Evolutionary conservation across 2,329 filamentous ascomycete species (phyloP).

Genomic region (Lachnellula cervina): DNA sequence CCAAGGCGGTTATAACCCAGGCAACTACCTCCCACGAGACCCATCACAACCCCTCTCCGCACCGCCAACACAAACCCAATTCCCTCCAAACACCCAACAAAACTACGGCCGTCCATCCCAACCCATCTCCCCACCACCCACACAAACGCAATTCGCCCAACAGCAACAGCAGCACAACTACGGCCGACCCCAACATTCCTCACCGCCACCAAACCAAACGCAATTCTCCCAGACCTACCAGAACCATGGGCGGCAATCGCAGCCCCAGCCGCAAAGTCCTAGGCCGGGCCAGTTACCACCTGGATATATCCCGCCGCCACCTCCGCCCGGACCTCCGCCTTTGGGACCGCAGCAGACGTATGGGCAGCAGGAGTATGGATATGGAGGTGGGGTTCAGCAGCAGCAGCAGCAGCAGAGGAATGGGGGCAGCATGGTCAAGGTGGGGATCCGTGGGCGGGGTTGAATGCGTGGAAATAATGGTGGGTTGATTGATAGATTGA

Average conservation of each 20-base stretch:
- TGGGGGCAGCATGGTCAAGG: conserved; percentile 30
- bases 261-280: conserved; percentile 13
- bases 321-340: conserved; percentile 59
- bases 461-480: conserved; percentile 56
- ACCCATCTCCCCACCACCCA: conserved; percentile 52
- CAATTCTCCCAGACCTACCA: conserved; percentile 26
- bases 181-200: conserved; percentile 38
- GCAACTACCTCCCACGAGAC: conserved; percentile 28
- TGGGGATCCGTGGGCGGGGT: conserved; percentile 65
- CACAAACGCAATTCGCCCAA: conserved; percentile 37
- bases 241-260: conserved; percentile 2
- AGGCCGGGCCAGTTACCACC: conserved; percentile 44
- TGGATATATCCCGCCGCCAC: conserved; percentile 63
- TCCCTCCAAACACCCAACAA: conserved; percentile 25
- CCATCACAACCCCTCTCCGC: conserved; percentile 47
- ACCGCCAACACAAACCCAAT: conserved; percentile 52
- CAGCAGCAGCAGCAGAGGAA: conserved; percentile 22
- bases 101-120: conserved; percentile 29
- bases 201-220: conserved; percentile 57
- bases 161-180: background rate
- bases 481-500: background rate
- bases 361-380: conserved; percentile 22
- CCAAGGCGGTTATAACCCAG: conserved; percentile 43
- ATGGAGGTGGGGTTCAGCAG: conserved; percentile 39
- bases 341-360: conserved; percentile 48